Conservation (phyloP, 208 protist genomes). For the Leishmania tropica region DNA sequence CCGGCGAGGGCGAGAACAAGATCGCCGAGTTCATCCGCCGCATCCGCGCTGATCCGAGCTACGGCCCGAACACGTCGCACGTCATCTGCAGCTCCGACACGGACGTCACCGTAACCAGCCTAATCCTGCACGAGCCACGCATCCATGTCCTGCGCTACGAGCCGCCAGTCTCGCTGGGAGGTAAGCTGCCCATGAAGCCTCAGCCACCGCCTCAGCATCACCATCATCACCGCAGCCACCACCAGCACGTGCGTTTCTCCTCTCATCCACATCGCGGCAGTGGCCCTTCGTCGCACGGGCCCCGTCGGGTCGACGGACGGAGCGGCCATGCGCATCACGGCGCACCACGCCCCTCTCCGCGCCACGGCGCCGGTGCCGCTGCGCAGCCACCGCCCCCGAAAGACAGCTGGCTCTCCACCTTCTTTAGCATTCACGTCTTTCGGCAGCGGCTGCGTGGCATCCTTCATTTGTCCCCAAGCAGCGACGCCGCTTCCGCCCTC, state of each 20-base stretch:
- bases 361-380: not conserved
- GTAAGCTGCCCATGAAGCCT: constrained; percentile 31
- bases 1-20: constrained; percentile 97
- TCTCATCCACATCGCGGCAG: constrained; percentile 11
- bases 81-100: constrained; percentile 99
- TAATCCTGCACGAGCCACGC: constrained; percentile 98
- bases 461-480: constrained; percentile 32
- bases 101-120: constrained; percentile 97
- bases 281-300: constrained; percentile 11
- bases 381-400: constrained; percentile 17
- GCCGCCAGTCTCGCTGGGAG: constrained; percentile 56
- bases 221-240: constrained; percentile 6
- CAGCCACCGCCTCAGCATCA: constrained; percentile 15
- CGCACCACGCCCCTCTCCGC: not conserved
- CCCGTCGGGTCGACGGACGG: constrained; percentile 21
- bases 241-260: constrained; percentile 4
- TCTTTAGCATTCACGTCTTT: constrained; percentile 88
- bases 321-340: constrained; percentile 4
- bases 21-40: constrained; percentile 83
- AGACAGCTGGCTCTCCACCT: constrained; percentile 80
- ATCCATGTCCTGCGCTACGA: constrained; percentile 98
- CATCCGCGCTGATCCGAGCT: constrained; percentile 83
- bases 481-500: constrained; percentile 3
- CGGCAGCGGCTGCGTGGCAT: constrained; percentile 62
- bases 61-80: constrained; percentile 98